Base-by-base conservation (phyloP, 139 green algal genomes). In the Coelastrella sp. region DNA sequence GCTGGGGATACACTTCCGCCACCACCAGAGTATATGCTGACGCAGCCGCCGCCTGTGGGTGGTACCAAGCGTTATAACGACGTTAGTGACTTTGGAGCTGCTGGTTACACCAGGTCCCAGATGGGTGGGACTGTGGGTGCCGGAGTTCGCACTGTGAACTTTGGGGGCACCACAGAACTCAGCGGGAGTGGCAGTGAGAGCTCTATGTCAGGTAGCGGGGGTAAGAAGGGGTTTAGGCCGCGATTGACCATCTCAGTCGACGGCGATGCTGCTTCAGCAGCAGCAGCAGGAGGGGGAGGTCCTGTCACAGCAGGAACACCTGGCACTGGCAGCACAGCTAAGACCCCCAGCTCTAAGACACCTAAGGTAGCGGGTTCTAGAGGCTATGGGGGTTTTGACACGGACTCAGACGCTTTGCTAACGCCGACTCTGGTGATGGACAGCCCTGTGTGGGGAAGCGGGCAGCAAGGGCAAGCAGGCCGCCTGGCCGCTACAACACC, bases 401-500 rank as follows among this genome's bases (percentile, higher is more conserved):
- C 4, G 17, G 22, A 32, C 68, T 76, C 60, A 56, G 57, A 54
- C 4, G 56, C 19, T 71, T 7, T 71, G 4, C 80, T 86, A 19
- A 86, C 80, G 11, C 80, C 80, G 57, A 86, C 80, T 19, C 80
- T 86, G 4, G 64, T 86, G 3, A 86, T 86, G 80, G 80, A 60
- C 80, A 86, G 59, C 17, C 80, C 80, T 59, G 14, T 7, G 4
- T 83, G 77, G 77, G 47, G 80, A 10, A 16, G 4, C 19, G 59
- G 0, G 20, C 80, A 23, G 59, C 80, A 73, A 3, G 5, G 47
- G 56, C 57, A n/a, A 5, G 5, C 57, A 58, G 59, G 80, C 4
- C 19, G 22, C 19, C 3, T 56, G 19, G 56, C 80, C 7, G 20
- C 58, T 73, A 56, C 3, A 3, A 22, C 80, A 13, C 4, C n/a